phyloP scores from a whole-genome alignment of 257 asterid genomes.

The Petunia secreta region DNA sequence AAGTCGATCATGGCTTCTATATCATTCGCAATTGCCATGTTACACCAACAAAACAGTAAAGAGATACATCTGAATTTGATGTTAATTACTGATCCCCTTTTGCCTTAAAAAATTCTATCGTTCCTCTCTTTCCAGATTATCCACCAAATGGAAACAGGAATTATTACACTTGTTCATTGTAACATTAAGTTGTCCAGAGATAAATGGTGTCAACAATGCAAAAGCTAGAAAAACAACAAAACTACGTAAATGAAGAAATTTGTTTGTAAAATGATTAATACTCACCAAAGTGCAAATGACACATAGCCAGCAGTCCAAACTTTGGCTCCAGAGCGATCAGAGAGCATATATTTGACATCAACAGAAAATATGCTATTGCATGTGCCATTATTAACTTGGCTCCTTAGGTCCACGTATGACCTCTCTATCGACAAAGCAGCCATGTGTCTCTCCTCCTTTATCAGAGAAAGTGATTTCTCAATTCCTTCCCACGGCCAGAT shows the following conservation, averaged over 20 bases:
- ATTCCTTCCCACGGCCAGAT: conserved; percentile 98
- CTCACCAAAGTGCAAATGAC: conserved; percentile 88
- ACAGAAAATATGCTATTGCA: conserved; percentile 69
- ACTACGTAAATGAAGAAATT: conserved; percentile 9
- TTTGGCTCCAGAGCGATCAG: conserved; percentile 74
- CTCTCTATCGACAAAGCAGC: conserved; percentile 84
- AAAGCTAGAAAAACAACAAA: background rate
- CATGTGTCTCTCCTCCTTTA: conserved; percentile 77
- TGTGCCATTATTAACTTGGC: conserved; percentile 67
- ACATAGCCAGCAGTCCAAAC: conserved; percentile 85
- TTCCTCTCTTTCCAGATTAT: too few relatives aligned
- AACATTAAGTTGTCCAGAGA: background rate
- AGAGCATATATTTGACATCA: conserved; percentile 74
- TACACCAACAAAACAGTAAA: too few relatives aligned
- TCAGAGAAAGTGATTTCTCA: conserved; percentile 70
- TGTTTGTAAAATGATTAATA: conserved; percentile 17
- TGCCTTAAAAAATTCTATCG: too few relatives aligned
- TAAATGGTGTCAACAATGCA: conserved; percentile 18
- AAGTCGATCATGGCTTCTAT: too few relatives aligned
- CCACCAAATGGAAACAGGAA: too few relatives aligned
- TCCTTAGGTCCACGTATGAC: conserved; percentile 83
- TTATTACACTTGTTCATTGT: background rate
- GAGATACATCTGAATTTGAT: too few relatives aligned
- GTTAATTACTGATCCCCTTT: too few relatives aligned
- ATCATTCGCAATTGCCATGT: too few relatives aligned